Percentiles rank a stretch among this genome's conserved stretches.
Conservation (phyloP, 2,329 filamentous ascomycete species). For the Bipolaris bicolor region DNA sequence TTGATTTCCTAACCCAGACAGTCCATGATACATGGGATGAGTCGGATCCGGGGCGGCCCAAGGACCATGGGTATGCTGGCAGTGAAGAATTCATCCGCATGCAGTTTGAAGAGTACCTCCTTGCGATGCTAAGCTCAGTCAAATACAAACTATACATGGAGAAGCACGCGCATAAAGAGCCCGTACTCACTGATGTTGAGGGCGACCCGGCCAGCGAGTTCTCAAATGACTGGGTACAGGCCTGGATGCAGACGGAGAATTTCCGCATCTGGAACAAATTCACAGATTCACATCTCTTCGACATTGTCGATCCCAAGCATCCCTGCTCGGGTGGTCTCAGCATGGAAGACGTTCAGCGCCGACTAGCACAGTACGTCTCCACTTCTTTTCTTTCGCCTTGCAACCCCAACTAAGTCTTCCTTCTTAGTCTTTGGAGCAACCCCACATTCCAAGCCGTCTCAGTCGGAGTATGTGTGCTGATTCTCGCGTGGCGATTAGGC, state of each 20-base stretch:
- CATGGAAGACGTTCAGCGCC: conserved; percentile 91
- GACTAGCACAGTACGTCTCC: conserved; percentile 69
- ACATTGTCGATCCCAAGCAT: conserved; percentile 90
- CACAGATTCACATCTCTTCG: conserved; percentile 84
- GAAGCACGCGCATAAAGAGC: conserved; percentile 59
- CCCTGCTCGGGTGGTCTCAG: conserved; percentile 91
- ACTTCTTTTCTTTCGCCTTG: conserved; percentile 18
- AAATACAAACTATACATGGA: conserved; percentile 74
- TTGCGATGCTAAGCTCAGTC: conserved; percentile 83
- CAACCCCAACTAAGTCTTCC: conserved; percentile 33
- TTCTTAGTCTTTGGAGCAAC: conserved; percentile 38
- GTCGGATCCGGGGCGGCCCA: conserved; percentile 83
- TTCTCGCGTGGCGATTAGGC: conserved; percentile 53
- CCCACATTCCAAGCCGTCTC: conserved; percentile 38
- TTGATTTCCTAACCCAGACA: conserved; percentile 90
- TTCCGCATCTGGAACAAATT: conserved; percentile 82
- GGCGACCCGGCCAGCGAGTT: conserved; percentile 88
- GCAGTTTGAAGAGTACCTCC: conserved; percentile 95
- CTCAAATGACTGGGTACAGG: conserved; percentile 80
- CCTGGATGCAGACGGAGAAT: conserved; percentile 87
- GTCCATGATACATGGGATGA: conserved; percentile 98
- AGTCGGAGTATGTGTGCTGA: conserved; percentile 45
- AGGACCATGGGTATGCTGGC: conserved; percentile 90
- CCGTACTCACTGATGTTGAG: conserved; percentile 68
- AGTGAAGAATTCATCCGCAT: conserved; percentile 97